These are phyloP conservation scores for Phytophthora sansomeana DNA, from an alignment of 352 stramenopile genomes.

Conservation along the genomic window DNA sequence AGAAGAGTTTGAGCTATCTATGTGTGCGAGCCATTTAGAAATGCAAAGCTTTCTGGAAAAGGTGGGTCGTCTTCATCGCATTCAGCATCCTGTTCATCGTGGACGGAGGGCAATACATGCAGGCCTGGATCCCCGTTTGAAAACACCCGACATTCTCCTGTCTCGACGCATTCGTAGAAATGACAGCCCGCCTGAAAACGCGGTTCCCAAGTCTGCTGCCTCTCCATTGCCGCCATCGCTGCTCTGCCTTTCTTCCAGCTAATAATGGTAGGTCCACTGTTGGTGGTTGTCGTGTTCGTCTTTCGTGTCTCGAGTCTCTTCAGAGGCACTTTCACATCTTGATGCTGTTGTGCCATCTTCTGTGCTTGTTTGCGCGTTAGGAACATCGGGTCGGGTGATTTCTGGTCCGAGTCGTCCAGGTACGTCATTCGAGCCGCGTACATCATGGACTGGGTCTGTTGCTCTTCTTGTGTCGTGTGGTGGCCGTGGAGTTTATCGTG, in stretches of 20 bases:
- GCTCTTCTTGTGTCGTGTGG: slow-evolving; percentile 46
- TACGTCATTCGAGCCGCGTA: slow-evolving; percentile 85
- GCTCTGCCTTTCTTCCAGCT: slow-evolving; percentile 57
- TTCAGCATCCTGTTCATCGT: slow-evolving; percentile 25
- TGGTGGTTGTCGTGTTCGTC: slow-evolving; percentile 22
- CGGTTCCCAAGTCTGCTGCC: slow-evolving; percentile 53
- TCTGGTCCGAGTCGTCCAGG: slow-evolving; percentile 56
- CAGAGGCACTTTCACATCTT: slow-evolving; percentile 53
- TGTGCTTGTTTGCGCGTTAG: slow-evolving; percentile 81
- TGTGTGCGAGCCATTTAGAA: slow-evolving; percentile 49
- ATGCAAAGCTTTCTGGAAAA: slow-evolving; percentile 77
- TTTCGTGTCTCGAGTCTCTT: slow-evolving; percentile 54
- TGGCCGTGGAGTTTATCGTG: slow-evolving; percentile 16
- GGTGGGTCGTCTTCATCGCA: slow-evolving; percentile 47
- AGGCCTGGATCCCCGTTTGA: slow-evolving; percentile 1
- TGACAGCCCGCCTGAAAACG: slow-evolving; percentile 78
- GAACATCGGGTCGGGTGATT: slow-evolving; percentile 69
- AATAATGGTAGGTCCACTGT: slow-evolving; percentile 21
- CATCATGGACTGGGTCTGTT: slow-evolving; percentile 76
- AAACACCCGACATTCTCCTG: slow-evolving; percentile 57
- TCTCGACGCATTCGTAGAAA: slow-evolving; percentile 82
- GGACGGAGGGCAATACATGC: background rate
- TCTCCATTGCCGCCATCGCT: slow-evolving; percentile 37
- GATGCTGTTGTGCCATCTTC: slow-evolving; percentile 65
- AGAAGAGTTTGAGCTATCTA: slow-evolving; percentile 16